Evolutionary conservation across 257 asterid species (phyloP), one percentile per base, ranked within the genome.

Genomic region (Solanum bukasovii): DNA sequence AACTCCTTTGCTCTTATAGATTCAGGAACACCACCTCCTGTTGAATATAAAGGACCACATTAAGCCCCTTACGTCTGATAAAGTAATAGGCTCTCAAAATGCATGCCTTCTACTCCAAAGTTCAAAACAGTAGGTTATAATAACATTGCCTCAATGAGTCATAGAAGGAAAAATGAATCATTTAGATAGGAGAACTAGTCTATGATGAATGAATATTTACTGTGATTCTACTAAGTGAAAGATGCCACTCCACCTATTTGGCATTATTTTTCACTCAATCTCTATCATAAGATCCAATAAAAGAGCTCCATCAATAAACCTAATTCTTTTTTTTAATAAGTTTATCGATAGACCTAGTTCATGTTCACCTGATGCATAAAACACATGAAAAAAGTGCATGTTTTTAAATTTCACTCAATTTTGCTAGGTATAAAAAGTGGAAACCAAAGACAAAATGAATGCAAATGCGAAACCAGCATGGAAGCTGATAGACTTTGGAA

Each of bases 1-100:
- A 97, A 86, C 91, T 96, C 98, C 79, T 56, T 14, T 73, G 98
- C 98, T 94, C 98, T 92, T 84, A 89, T 90, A 74, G 95, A 94
- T 92, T 97, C 99, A 49, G 98, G 98, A 88, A 97, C 91, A 84
- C 98, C 99, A 82, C 98, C 99, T 87, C 99, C 99, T 97, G 89
- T 89, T 77, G 85, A 87, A 84, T 72, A 88, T 38, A 83, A 88
- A 87, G 86, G 38, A 73, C 35, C 49, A 49, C 86, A 87, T 72
- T 74, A 52, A 89, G 83, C 83, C 79, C 49, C 27, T 23, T 25
- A 75, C 46, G 25, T 84, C 34, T 27, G 84, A 78, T 87, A 59
- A 87, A 87, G 25, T 44, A 42, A 83, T 42, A 74, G 67, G 46
- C 75, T 71, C 49, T 83, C 42, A 40, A 87, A 75, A 87, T 42